These are phyloP conservation scores for Termitomyces sp. DNA, from an alignment of 768 basidiomycete genomes.

Conservation along the genomic window DNA sequence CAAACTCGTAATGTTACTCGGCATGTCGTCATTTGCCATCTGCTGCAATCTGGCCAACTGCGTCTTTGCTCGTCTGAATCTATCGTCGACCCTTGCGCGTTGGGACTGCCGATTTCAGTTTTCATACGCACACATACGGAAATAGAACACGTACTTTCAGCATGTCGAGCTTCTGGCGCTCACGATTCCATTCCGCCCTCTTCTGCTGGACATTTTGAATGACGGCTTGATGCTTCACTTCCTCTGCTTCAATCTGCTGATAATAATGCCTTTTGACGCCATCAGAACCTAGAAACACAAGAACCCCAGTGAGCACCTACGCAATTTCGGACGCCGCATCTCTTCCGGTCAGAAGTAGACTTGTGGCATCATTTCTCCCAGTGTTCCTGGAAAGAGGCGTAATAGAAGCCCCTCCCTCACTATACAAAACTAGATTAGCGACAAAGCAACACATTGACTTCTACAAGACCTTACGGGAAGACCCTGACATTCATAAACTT, in stretches of 20 bases:
- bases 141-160: slow-evolving; percentile 24
- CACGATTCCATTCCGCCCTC: slow-evolving; percentile 22
- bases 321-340: slow-evolving; percentile 42
- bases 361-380: slow-evolving; percentile 27
- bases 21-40: slow-evolving; percentile 66
- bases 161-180: slow-evolving; percentile 23
- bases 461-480: slow-evolving; percentile 45
- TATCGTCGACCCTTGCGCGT: slow-evolving; percentile 14
- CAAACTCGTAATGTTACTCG: slow-evolving; percentile 54
- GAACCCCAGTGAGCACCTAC: slow-evolving; percentile 26
- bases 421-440: slow-evolving; percentile 17
- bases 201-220: slow-evolving; percentile 21
- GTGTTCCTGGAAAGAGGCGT: slow-evolving; percentile 25
- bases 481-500: slow-evolving; percentile 51
- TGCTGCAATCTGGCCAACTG: slow-evolving; percentile 38
- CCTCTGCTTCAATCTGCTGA: slow-evolving; percentile 30
- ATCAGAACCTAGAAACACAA: neutral
- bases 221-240: slow-evolving; percentile 29
- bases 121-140: neutral
- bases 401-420: slow-evolving; percentile 66
- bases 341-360: slow-evolving; percentile 48
- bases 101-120: slow-evolving; percentile 18
- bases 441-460: neutral
- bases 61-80: slow-evolving; percentile 18
- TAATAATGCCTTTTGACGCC: slow-evolving; percentile 37